These are phyloP conservation scores for Suhomyces bribrorum DNA, from an alignment of 1,139 yeast species.

Conservation along the genomic window DNA sequence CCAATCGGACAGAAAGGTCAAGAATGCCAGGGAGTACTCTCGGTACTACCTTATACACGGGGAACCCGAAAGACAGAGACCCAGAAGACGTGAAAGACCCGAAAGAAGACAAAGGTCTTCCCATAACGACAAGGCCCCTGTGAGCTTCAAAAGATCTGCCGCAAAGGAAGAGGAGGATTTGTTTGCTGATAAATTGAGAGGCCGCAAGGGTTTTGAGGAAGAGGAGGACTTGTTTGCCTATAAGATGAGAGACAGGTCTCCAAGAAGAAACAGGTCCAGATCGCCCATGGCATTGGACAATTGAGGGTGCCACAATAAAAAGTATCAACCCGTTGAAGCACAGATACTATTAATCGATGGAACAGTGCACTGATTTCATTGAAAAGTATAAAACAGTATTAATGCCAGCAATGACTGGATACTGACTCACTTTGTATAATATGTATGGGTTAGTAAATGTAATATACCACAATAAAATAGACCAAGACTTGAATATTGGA, in stretches of 20 bases:
- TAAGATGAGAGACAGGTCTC: conserved; percentile 24
- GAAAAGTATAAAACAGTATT: no score
- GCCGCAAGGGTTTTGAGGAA: conserved; percentile 14
- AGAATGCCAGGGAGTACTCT: conserved; percentile 60
- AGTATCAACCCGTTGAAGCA: not conserved
- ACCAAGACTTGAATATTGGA: no score
- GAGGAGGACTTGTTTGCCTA: conserved; percentile 47
- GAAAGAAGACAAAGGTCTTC: conserved; percentile 10
- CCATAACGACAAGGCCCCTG: conserved; percentile 7
- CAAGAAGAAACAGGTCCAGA: conserved; percentile 14
- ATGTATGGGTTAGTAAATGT: no score
- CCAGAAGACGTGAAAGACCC: conserved; percentile 24
- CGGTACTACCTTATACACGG: conserved; percentile 73
- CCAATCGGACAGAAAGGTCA: conserved; percentile 56
- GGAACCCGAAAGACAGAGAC: conserved; percentile 56
- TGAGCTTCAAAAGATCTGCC: conserved; percentile 8
- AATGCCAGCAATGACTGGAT: no score
- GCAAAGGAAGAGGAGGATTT: conserved; percentile 13
- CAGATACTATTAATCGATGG: no score
- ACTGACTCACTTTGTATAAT: no score
- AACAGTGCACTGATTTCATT: no score
- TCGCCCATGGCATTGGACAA: conserved; percentile 10
- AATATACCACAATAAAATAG: no score
- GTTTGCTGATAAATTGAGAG: conserved; percentile 20
- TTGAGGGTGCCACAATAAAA: not conserved